Evolutionary conservation across 2,329 filamentous ascomycete genomes (phyloP).

Genomic region (Microcera coccophila): DNA sequence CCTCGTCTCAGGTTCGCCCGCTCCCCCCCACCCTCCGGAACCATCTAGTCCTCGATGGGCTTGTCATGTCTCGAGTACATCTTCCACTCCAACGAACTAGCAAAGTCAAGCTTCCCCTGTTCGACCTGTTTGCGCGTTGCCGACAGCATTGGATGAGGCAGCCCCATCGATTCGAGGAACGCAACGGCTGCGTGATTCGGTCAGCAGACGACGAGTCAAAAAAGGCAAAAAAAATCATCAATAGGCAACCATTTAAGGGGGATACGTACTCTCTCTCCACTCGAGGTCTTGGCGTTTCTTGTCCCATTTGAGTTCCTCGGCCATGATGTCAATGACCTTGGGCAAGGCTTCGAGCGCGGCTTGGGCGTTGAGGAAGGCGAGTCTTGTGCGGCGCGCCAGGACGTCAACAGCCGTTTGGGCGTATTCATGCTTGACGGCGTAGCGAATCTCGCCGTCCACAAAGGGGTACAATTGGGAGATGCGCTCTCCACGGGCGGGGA

Average conservation of each 20-base stretch:
- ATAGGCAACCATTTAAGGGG: no score
- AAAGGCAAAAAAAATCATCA: slow-evolving; percentile 5
- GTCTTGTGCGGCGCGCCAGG: slow-evolving; percentile 74
- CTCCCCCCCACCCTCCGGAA: no score
- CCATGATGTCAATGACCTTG: slow-evolving; percentile 84
- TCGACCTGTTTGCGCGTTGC: slow-evolving; percentile 59
- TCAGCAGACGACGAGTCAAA: slow-evolving; percentile 4
- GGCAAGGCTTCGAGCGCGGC: slow-evolving; percentile 84
- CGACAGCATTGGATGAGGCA: slow-evolving; percentile 57
- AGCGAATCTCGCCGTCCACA: slow-evolving; percentile 86
- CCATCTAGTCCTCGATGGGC: slow-evolving; percentile 38
- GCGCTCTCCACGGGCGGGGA: slow-evolving; percentile 77
- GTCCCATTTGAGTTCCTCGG: slow-evolving; percentile 77
- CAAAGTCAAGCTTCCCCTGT: slow-evolving; percentile 55
- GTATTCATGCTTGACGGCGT: slow-evolving; percentile 84
- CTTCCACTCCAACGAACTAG: slow-evolving; percentile 55
- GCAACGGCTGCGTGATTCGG: slow-evolving; percentile 44
- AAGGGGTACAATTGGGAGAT: slow-evolving; percentile 82
- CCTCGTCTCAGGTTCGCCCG: no score
- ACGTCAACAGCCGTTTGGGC: slow-evolving; percentile 89
- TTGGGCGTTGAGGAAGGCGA: slow-evolving; percentile 89
- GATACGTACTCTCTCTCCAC: slow-evolving; percentile 67
- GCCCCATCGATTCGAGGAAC: slow-evolving; percentile 62
- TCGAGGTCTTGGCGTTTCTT: slow-evolving; percentile 67
- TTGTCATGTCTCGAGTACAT: slow-evolving; percentile 60